Percentiles rank a stretch among this genome's conserved stretches.
Evolutionary conservation across 192 early-diverging fungal genomes (phyloP).

Genomic region (Entomortierella beljakovae): DNA sequence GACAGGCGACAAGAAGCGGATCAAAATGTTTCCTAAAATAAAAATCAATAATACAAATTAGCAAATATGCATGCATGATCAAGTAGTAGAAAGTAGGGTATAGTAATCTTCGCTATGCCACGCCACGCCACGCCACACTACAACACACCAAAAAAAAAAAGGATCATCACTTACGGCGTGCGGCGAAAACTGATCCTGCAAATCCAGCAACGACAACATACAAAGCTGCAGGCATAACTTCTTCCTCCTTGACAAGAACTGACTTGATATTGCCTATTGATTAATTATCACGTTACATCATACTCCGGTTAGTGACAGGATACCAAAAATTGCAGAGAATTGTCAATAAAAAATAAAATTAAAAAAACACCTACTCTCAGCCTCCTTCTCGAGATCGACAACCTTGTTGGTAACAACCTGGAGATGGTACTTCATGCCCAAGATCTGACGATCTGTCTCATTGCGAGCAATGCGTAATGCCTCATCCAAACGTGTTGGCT

Average conservation of each 20-base stretch:
- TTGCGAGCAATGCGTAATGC: constrained; percentile 46
- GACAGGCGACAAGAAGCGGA: constrained; percentile 44
- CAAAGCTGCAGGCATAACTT: constrained; percentile 51
- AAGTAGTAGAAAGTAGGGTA: background rate
- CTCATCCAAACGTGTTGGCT: constrained; percentile 51
- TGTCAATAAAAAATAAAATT: constrained; percentile 2
- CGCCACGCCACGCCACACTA: too few relatives aligned
- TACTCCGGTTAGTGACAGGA: background rate
- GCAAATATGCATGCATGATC: background rate
- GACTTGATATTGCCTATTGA: constrained; percentile 45
- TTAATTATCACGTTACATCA: background rate
- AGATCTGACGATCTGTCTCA: constrained; percentile 53
- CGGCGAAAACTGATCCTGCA: constrained; percentile 45
- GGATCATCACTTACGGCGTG: constrained; percentile 30
- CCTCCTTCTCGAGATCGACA: constrained; percentile 53
- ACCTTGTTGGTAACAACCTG: constrained; percentile 54
- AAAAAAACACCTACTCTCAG: constrained; percentile 30
- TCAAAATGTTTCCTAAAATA: constrained; percentile 37
- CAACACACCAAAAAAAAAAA: background rate
- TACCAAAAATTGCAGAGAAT: too few relatives aligned
- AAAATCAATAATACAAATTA: background rate
- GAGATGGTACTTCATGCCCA: constrained; percentile 53
- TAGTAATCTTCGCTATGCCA: too few relatives aligned
- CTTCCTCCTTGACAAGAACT: constrained; percentile 53
- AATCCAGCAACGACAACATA: constrained; percentile 55